These are phyloP conservation scores for Cyberlindnera euphorbiae DNA, from an alignment of 805 yeast species.

Conservation along the genomic window DNA sequence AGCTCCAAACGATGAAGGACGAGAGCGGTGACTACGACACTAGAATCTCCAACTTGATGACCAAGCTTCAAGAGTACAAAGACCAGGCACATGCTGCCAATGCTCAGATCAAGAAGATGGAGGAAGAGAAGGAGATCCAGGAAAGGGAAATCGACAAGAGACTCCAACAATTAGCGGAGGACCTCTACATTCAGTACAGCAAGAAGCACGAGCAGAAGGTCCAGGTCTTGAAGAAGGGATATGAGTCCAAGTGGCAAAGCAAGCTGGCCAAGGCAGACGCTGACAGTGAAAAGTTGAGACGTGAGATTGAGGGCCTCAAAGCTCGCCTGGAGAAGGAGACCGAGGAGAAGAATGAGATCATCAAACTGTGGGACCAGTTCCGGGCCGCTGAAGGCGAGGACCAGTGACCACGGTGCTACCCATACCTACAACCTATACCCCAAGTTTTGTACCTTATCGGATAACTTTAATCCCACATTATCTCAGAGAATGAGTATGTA, in stretches of 20 bases:
- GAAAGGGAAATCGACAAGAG: constrained; percentile 50
- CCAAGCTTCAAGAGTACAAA: constrained; percentile 19
- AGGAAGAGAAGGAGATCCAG: constrained; percentile 31
- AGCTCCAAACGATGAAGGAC: constrained; percentile 21
- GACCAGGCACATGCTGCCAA: constrained; percentile 21
- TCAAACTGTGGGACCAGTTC: constrained; percentile 42
- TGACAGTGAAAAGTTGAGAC: constrained; percentile 41
- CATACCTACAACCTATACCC: too few relatives aligned
- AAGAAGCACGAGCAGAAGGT: constrained; percentile 76
- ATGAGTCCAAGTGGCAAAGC: constrained; percentile 47
- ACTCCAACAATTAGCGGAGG: constrained; percentile 60
- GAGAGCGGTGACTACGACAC: constrained; percentile 24
- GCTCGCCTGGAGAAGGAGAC: constrained; percentile 45
- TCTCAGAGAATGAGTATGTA: too few relatives aligned
- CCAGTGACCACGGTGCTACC: not conserved
- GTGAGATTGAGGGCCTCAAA: constrained; percentile 50
- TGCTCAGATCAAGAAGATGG: constrained; percentile 25
- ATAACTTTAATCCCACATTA: too few relatives aligned
- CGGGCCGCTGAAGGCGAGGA: constrained; percentile 14
- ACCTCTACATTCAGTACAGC: constrained; percentile 66
- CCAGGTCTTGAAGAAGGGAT: constrained; percentile 51
- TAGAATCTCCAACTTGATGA: constrained; percentile 18
- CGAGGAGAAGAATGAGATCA: constrained; percentile 53
- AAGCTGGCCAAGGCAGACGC: constrained; percentile 37
- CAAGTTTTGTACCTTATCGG: too few relatives aligned